Base-by-base conservation (phyloP, 2,329 filamentous ascomycete species). In the Beauveria varroae region DNA sequence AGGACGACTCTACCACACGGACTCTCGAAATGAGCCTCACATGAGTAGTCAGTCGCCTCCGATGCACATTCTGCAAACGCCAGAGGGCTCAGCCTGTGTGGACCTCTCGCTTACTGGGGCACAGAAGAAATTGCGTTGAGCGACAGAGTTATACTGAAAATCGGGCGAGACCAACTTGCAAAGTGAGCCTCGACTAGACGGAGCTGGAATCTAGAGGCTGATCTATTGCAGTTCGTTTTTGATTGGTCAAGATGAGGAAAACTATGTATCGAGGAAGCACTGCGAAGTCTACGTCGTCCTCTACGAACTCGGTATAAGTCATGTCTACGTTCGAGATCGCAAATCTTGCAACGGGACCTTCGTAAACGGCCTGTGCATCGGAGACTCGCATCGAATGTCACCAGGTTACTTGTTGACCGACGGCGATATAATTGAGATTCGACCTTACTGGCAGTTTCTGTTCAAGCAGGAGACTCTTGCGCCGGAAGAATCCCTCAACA, bases 241-340 rank as follows among this genome's bases (percentile, higher is more conserved):
- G 24, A 75, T 85, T 44, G 66, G 70, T 10, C 67, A 68, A 50
- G 73, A 75, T 50, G 53, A 57, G n/a, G 65, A 74, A 2, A 70
- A 75, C 63, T 64, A 67, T 0, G 74, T 85, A 22, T 85, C 83
- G 1, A 77, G 80, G 57, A 74, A 77, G 28, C 82, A 85, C 59
- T 81, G 82, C 64, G 79, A 84, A 65, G 72, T 85, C 37, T 86
- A 84, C 67, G 79, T 78, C 1, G 71, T 85, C 46, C 68, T 78
- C 10, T 83, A 83, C 63, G 81, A 84, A 50, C 68, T 70, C 22
- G 70, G 68, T 9, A 60, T 70, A 65, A 72, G 73, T 50, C 70
- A 83, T 59, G 69, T 85, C 46, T 86, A 84, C 64, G 81, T 84
- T 30, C 79, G 82, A 16, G 83, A 86, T 65, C 77, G 79, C 26